These are phyloP conservation scores for Hibiscus mutabilis DNA, from an alignment of 345 rosid species.

Conservation along the genomic window DNA sequence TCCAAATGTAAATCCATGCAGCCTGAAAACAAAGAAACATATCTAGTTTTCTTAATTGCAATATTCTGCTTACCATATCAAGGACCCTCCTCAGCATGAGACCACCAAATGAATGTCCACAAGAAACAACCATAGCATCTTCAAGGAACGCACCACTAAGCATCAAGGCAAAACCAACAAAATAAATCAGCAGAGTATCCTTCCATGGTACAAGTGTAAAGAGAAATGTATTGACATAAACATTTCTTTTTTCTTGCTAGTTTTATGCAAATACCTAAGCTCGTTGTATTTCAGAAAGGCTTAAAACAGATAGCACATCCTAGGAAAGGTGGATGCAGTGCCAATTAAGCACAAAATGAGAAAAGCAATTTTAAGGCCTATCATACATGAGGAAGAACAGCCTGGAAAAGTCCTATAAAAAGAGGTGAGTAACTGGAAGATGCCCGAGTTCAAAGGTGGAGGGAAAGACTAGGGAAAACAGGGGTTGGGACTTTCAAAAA, in stretches of 20 bases:
- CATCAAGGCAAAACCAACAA: constrained; percentile 19
- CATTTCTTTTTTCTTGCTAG: neutral
- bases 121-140: constrained; percentile 87
- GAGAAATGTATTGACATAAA: neutral
- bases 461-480: neutral
- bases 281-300: neutral
- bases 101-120: constrained; percentile 99
- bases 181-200: neutral
- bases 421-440: neutral
- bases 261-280: neutral
- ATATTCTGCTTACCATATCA: constrained; percentile 54
- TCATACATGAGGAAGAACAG: neutral
- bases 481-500: neutral
- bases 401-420: neutral
- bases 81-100: constrained; percentile 85
- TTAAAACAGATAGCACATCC: neutral
- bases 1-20: neutral
- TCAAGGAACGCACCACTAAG: constrained; percentile 91
- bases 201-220: neutral
- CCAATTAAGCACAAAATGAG: neutral
- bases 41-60: neutral
- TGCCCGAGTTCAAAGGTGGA: neutral
- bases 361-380: neutral
- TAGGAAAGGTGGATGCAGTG: neutral
- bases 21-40: constrained; percentile 2